Conservation (phyloP, 352 stramenopile species). For the Phytophthora capsici region DNA sequence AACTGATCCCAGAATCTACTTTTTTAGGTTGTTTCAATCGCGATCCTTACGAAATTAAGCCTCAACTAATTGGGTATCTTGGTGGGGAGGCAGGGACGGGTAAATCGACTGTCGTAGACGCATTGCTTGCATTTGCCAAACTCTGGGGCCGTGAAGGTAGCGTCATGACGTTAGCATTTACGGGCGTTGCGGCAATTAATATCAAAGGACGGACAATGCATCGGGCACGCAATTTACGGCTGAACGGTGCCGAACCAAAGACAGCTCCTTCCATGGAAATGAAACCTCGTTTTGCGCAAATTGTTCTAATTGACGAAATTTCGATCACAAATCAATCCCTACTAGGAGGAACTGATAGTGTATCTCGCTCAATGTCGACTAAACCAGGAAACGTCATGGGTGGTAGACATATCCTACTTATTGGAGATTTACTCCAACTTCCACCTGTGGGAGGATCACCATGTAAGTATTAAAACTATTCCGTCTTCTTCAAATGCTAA, state of each 20-base stretch:
- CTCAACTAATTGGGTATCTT: no score
- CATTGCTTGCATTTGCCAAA: background rate
- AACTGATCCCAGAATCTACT: no score
- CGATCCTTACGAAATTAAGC: no score
- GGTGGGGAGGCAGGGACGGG: background rate
- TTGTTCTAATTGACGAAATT: constrained; percentile 38
- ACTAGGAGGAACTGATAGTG: constrained; percentile 18
- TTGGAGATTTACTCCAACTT: constrained; percentile 27
- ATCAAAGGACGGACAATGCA: background rate
- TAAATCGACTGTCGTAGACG: background rate
- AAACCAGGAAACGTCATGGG: no score
- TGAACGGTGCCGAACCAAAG: constrained; percentile 3
- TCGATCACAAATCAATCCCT: constrained; percentile 34
- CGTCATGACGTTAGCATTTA: background rate
- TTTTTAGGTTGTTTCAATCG: no score
- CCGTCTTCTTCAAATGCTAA: background rate
- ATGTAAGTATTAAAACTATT: constrained; percentile 23
- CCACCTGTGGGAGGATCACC: constrained; percentile 14
- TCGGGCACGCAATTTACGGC: background rate
- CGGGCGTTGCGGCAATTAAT: background rate
- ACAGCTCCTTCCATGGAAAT: constrained; percentile 20
- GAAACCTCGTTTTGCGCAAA: constrained; percentile 7
- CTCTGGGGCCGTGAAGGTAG: background rate
- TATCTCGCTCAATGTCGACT: background rate
- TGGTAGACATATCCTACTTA: constrained; percentile 19